Base-by-base conservation (phyloP, 2,329 filamentous ascomycete species). In the Cladorrhinum sp. region DNA sequence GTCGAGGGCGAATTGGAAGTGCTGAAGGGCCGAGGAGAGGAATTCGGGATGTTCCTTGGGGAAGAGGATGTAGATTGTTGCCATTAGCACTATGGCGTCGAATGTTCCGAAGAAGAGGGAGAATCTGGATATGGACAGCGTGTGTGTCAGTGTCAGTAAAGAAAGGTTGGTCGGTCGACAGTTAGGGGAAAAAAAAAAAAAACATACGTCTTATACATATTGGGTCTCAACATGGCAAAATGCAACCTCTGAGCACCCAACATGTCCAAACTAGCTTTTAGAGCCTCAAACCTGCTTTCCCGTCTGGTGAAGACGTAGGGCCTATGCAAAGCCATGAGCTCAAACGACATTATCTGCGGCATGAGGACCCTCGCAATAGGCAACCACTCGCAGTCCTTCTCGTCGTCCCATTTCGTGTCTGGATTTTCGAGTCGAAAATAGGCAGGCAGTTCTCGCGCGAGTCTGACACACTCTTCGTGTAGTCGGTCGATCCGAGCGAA, bases 101-200 rank as follows among this genome's bases (percentile, higher is more conserved):
- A 88, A 87, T 6, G 83, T 86, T 57, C 83, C 83, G 57, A 86
- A 86, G 69, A 87, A 86, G 2, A 87, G 75, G 16, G 80, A 76
- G 65, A 84, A 84, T 23, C 76, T 79, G 49, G 12, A 23, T 12
- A 26, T 16, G 30, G 54, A 16, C n/a, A 21, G 26, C n/a, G 39
- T 7, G 16, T 14, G 36, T 7, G 10, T 7, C 3, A 12, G 16
- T 42, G 54, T 55, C 39, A 55, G 20, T 12, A 7, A 50, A 23
- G 36, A 24, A 12, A 5, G 10, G 16, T n/a, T n/a, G n/a, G n/a
- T n/a, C n/a, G n/a, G n/a, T n/a, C n/a, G n/a, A n/a, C n/a, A n/a
- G n/a, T 7, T 3, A n/a, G n/a, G 42, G 18, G 7, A 21, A 21
- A 20, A 46, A 46, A 3, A 46, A 42, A 42, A 42, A 21, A 8